These are phyloP conservation scores for Plasmodium malariae DNA, from an alignment of 169 alveolate genomes.

Conservation along the genomic window DNA sequence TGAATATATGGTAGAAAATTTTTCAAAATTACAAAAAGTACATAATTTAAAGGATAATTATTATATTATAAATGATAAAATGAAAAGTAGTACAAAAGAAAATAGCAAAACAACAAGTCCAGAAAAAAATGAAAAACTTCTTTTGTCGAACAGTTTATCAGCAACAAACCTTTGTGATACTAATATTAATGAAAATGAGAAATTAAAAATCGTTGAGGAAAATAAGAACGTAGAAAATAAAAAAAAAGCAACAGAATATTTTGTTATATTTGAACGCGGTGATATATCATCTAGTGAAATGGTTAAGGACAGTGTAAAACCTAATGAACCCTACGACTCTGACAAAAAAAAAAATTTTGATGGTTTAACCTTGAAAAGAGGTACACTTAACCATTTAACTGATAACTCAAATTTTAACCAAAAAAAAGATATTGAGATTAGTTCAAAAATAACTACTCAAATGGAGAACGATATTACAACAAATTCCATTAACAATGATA, in stretches of 20 bases:
- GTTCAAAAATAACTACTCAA: neutral
- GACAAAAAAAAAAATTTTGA: constrained; percentile 28
- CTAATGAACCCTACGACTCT: neutral
- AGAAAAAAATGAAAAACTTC: neutral
- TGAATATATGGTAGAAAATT: neutral
- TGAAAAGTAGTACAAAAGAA: constrained; percentile 9
- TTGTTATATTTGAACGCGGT: constrained; percentile 29
- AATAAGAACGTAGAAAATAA: neutral
- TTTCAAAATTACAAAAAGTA: constrained; percentile 2
- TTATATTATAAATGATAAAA: constrained; percentile 40
- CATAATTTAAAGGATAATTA: constrained; percentile 30
- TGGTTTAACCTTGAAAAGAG: neutral
- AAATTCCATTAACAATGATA: neutral
- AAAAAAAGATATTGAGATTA: neutral
- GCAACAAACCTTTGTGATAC: neutral
- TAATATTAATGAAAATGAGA: neutral
- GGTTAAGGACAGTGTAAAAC: neutral
- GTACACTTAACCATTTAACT: neutral
- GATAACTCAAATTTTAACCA: neutral
- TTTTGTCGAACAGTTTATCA: constrained; percentile 2
- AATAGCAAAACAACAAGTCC: neutral
- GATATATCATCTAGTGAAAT: constrained; percentile 6
- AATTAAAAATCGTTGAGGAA: neutral
- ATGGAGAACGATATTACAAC: neutral
- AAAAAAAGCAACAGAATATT: constrained; percentile 23